A percentile compares a stretch with the other conserved stretches of the same genome.
phyloP scores from a whole-genome alignment of 768 basidiomycete genomes.

The Hygrocybe coccinea region DNA sequence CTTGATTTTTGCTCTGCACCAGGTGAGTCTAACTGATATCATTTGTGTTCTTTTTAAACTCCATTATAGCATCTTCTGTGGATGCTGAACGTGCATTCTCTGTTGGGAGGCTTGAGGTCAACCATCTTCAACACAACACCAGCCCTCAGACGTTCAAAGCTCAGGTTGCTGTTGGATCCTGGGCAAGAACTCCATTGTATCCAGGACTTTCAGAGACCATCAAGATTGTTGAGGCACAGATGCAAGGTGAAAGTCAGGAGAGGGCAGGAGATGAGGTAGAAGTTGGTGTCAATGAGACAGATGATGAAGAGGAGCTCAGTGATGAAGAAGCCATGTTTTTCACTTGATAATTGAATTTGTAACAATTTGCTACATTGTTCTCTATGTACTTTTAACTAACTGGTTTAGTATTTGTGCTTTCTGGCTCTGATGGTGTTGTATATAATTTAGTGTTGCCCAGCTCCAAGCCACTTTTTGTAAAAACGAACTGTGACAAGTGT shows the following conservation, averaged over 20 bases:
- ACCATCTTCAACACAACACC: slow-evolving; percentile 32
- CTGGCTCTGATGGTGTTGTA: no score
- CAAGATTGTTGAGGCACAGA: slow-evolving; percentile 8
- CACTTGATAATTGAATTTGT: no score
- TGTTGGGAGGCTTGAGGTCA: slow-evolving; percentile 26
- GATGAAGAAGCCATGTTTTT: no score
- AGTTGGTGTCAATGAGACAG: no score
- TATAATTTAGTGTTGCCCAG: no score
- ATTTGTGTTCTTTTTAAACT: background rate
- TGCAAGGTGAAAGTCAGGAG: background rate
- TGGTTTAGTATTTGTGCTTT: no score
- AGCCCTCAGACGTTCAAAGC: slow-evolving; percentile 32
- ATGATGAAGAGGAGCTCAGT: no score
- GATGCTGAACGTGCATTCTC: slow-evolving; percentile 37
- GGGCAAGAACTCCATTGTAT: slow-evolving; percentile 20
- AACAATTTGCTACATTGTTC: no score
- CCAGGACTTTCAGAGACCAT: slow-evolving; percentile 17
- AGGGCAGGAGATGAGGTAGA: no score
- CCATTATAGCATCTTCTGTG: slow-evolving; percentile 20
- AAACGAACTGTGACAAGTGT: no score
- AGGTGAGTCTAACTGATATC: background rate
- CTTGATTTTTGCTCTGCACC: background rate
- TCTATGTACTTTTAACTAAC: no score
- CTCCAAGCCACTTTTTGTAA: no score
- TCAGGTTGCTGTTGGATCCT: slow-evolving; percentile 29